Conservation (phyloP, 257 asterid species). For the Primulina huaijiensis region DNA sequence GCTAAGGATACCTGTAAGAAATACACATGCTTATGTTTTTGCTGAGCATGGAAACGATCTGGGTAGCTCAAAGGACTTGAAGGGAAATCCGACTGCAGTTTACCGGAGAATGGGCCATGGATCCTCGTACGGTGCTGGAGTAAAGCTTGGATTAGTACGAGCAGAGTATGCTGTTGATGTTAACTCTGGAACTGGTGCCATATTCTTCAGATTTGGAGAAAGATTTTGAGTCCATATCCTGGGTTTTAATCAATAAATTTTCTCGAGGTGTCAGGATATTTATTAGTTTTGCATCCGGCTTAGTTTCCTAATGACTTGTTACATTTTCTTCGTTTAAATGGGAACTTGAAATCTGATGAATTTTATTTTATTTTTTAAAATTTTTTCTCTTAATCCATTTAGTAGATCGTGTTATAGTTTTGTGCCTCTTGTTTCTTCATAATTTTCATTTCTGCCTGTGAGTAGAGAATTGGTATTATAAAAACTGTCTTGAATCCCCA, state of each 20-base stretch:
- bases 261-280: slow-evolving; percentile 24
- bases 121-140: slow-evolving; percentile 87
- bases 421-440: too few species aligned
- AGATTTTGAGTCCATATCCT: slow-evolving; percentile 52
- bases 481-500: too few species aligned
- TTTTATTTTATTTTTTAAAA: background rate
- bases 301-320: slow-evolving; percentile 1
- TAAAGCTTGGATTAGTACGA: slow-evolving; percentile 85
- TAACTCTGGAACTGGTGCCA: slow-evolving; percentile 84
- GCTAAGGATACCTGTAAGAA: slow-evolving; percentile 78
- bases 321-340: background rate
- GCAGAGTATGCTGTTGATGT: slow-evolving; percentile 92
- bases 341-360: background rate
- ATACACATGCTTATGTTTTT: slow-evolving; percentile 77
- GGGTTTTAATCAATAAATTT: background rate
- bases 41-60: slow-evolving; percentile 96
- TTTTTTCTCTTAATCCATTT: background rate
- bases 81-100: slow-evolving; percentile 96
- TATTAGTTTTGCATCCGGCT: slow-evolving; percentile 23
- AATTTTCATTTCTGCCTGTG: background rate
- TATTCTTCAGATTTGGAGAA: slow-evolving; percentile 95
- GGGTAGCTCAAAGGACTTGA: slow-evolving; percentile 84
- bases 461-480: background rate
- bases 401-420: background rate
- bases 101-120: slow-evolving; percentile 91